Conservation (phyloP, 331 rosid species). For the Telfairia occidentalis region DNA sequence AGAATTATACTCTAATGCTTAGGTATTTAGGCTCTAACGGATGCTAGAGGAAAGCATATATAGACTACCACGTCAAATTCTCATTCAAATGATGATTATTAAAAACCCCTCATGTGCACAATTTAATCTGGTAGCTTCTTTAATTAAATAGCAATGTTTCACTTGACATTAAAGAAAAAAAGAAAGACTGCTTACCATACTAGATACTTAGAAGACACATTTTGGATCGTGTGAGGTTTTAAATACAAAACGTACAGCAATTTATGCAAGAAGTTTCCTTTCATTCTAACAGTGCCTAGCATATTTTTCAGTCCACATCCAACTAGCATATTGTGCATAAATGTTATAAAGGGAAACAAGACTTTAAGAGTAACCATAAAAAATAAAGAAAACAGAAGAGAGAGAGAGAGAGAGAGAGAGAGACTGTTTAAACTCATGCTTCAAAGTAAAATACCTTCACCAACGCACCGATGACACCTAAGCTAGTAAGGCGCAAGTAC, state of each 20-base stretch:
- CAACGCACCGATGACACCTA: constrained; percentile 87
- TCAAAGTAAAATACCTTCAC: constrained; percentile 56
- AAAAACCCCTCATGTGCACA: neutral
- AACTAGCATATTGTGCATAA: neutral
- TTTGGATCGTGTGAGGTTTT: neutral
- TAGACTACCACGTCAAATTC: neutral
- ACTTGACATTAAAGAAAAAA: neutral
- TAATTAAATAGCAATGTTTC: neutral
- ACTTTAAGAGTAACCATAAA: neutral
- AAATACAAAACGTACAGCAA: neutral
- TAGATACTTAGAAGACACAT: neutral
- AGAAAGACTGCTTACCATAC: neutral
- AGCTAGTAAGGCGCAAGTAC: constrained; percentile 72
- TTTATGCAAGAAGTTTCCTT: neutral
- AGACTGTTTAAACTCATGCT: neutral
- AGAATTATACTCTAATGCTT: neutral
- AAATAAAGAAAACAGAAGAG: neutral
- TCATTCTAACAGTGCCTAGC: neutral
- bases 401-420: neutral
- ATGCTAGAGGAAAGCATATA: neutral
- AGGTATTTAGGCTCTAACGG: neutral
- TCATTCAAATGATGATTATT: neutral
- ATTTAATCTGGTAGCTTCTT: neutral
- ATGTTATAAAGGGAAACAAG: neutral
- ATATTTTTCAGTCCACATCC: neutral